Evolutionary conservation across 176 grass and related monocot species (phyloP).

Genomic region (Phoenix dactylifera): DNA sequence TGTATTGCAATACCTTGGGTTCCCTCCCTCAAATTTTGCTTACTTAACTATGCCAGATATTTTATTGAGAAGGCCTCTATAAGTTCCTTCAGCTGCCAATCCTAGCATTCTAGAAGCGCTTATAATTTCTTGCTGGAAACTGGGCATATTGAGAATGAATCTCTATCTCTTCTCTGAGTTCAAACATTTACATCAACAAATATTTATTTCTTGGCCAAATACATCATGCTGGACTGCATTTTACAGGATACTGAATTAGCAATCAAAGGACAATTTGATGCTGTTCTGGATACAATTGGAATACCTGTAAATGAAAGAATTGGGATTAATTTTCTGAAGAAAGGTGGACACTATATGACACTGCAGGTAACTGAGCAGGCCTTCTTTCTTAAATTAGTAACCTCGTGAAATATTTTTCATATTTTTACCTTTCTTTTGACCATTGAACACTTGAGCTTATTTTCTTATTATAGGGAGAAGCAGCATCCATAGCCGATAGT

Average conservation of each 20-base stretch:
- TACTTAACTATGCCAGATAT: too few species aligned
- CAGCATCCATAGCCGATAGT: constrained; percentile 61
- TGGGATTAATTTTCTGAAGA: constrained; percentile 73
- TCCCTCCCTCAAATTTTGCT: too few species aligned
- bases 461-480: constrained; percentile 54
- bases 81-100: too few species aligned
- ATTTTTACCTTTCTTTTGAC: constrained; percentile 5
- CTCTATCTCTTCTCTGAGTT: too few species aligned
- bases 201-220: neutral
- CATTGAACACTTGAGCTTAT: neutral
- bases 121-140: too few species aligned
- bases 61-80: too few species aligned
- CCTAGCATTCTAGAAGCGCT: too few species aligned
- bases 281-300: constrained; percentile 88
- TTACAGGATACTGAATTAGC: constrained; percentile 66
- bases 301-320: constrained; percentile 77
- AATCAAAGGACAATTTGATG: constrained; percentile 85
- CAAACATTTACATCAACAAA: too few species aligned
- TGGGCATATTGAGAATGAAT: too few species aligned
- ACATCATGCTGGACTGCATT: constrained; percentile 7
- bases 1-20: too few species aligned
- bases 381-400: neutral
- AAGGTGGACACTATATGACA: constrained; percentile 95
- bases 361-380: constrained; percentile 61
- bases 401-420: neutral